These are phyloP conservation scores for Fusarium sp. DNA, from an alignment of 2,329 filamentous ascomycete genomes.

Conservation along the genomic window DNA sequence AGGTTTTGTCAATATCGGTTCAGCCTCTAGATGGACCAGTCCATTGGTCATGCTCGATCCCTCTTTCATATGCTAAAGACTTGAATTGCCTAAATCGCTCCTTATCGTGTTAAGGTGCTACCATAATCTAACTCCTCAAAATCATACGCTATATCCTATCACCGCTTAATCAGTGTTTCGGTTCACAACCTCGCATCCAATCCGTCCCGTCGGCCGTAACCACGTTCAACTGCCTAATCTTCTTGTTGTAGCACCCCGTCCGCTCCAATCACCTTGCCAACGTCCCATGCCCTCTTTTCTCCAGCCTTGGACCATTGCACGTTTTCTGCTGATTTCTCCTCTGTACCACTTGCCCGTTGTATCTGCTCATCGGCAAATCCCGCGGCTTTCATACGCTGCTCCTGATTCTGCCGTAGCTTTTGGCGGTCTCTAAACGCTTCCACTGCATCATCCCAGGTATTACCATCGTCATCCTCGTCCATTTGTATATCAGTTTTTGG, in stretches of 20 bases:
- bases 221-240: constrained; percentile 11
- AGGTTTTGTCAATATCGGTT: background rate
- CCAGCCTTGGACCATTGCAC: constrained; percentile 79
- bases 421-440: constrained; percentile 85
- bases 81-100: background rate
- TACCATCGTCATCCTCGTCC: constrained; percentile 60
- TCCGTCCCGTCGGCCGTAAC: constrained; percentile 8
- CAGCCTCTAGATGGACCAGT: constrained; percentile 1
- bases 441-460: constrained; percentile 83
- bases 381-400: constrained; percentile 78
- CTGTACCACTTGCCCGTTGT: constrained; percentile 67
- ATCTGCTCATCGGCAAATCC: constrained; percentile 84
- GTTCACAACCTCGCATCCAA: constrained; percentile 18
- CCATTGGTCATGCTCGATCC: constrained; percentile 9
- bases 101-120: background rate
- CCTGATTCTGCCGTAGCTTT: constrained; percentile 80
- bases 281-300: constrained; percentile 72
- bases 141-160: constrained; percentile 32
- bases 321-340: constrained; percentile 70
- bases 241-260: constrained; percentile 31
- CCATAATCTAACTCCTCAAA: constrained; percentile 16
- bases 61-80: constrained; percentile 5
- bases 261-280: constrained; percentile 58
- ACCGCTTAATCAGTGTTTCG: constrained; percentile 13
- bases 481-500: constrained; percentile 67